phyloP scores from a whole-genome alignment of 768 basidiomycete genomes.

The Amanita inopinata region DNA sequence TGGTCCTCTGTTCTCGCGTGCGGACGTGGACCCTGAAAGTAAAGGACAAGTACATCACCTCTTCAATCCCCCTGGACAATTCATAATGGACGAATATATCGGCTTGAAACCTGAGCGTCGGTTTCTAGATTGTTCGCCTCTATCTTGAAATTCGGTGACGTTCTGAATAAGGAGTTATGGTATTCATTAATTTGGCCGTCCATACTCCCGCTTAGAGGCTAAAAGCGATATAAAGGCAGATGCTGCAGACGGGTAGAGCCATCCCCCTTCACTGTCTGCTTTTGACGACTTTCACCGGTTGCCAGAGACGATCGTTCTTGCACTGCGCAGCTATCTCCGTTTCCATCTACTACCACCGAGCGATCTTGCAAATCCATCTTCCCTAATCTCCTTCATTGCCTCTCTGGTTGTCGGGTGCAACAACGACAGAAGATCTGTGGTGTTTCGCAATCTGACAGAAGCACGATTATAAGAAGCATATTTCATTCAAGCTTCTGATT shows the following conservation, averaged over 20 bases:
- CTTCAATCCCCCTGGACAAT: too few relatives aligned
- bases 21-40: too few relatives aligned
- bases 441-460: slow-evolving; percentile 6
- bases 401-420: neutral
- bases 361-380: slow-evolving; percentile 8
- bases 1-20: too few relatives aligned
- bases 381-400: neutral
- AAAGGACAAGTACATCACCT: too few relatives aligned
- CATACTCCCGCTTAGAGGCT: too few relatives aligned
- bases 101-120: too few relatives aligned
- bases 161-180: too few relatives aligned
- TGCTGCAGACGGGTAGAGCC: neutral
- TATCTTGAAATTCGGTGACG: too few relatives aligned
- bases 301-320: neutral
- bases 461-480: neutral
- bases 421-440: neutral
- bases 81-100: too few relatives aligned
- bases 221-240: slow-evolving; percentile 3
- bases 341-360: slow-evolving; percentile 5
- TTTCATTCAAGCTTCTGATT: neutral
- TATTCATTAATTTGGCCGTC: too few relatives aligned
- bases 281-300: neutral
- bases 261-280: neutral
- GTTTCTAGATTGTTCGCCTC: too few relatives aligned
- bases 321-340: neutral